phyloP scores from a whole-genome alignment of 2,329 filamentous ascomycete species.

The Penicillium hesseltinei region DNA sequence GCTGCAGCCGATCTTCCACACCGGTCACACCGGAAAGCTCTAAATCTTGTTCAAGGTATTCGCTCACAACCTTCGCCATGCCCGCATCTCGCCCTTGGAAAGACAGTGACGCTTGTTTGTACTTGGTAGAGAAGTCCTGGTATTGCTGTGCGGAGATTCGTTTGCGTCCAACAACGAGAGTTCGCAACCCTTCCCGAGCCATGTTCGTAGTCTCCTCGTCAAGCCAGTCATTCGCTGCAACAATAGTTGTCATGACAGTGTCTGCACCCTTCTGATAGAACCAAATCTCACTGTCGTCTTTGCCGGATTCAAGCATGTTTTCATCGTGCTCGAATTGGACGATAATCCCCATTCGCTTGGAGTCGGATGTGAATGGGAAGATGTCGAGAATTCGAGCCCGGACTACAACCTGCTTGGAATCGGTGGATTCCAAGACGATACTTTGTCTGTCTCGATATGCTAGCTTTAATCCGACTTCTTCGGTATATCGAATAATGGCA shows the following conservation, averaged over 20 bases:
- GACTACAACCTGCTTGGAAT: conserved; percentile 71
- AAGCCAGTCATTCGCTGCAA: conserved; percentile 95
- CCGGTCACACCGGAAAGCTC: conserved; percentile 96
- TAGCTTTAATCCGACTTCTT: conserved; percentile 82
- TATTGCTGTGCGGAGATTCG: conserved; percentile 77
- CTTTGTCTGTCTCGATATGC: conserved; percentile 80
- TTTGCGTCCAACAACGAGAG: conserved; percentile 91
- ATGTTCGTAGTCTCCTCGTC: conserved; percentile 99
- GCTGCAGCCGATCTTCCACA: conserved; percentile 94
- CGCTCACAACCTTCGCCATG: conserved; percentile 75
- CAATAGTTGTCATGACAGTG: conserved; percentile 95
- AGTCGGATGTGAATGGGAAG: conserved; percentile 96
- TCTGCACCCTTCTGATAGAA: conserved; percentile 99
- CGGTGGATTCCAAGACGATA: conserved; percentile 77
- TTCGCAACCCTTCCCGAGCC: conserved; percentile 92
- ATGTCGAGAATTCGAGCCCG: conserved; percentile 86
- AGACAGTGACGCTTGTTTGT: conserved; percentile 76
- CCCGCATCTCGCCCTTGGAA: conserved; percentile 76
- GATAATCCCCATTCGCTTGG: conserved; percentile 97
- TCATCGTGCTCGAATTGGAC: conserved; percentile 73
- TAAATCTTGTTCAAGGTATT: conserved; percentile 80
- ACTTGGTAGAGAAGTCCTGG: conserved; percentile 70
- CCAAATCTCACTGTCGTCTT: conserved; percentile 77
- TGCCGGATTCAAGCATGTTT: conserved; percentile 46
- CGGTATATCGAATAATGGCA: conserved; percentile 94